phyloP scores from a whole-genome alignment of 768 basidiomycete species.

The Naganishia onofrii region DNA sequence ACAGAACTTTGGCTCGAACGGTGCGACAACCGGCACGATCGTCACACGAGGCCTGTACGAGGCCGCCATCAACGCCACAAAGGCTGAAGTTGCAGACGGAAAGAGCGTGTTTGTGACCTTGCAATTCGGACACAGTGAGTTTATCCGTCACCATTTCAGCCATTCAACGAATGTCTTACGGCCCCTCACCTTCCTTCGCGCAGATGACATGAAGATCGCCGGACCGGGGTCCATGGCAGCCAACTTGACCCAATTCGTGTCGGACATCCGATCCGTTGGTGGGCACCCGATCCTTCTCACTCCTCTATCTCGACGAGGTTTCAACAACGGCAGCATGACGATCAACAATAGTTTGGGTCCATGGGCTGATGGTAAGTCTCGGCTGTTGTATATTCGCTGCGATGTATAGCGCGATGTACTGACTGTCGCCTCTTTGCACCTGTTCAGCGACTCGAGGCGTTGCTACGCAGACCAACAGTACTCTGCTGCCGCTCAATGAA shows the following conservation, averaged over 20 bases:
- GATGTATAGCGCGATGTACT: neutral
- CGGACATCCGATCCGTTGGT: conserved; percentile 12
- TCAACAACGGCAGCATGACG: conserved; percentile 12
- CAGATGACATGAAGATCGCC: conserved; percentile 31
- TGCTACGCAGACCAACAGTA: conserved; percentile 23
- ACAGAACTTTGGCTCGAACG: conserved; percentile 27
- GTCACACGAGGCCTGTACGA: conserved; percentile 16
- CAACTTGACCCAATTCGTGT: conserved; percentile 28
- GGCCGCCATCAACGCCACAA: conserved; percentile 1
- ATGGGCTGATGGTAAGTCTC: conserved; percentile 24
- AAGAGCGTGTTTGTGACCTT: conserved; percentile 27
- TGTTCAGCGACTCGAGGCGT: conserved; percentile 10
- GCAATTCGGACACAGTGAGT: conserved; percentile 31
- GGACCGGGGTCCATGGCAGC: conserved; percentile 27
- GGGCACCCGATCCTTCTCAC: conserved; percentile 26
- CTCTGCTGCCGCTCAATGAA: conserved; percentile 18
- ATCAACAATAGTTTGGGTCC: conserved; percentile 20
- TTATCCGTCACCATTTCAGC: neutral
- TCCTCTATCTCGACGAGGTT: conserved; percentile 21
- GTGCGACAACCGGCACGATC: conserved; percentile 28
- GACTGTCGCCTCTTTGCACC: neutral
- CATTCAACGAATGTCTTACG: neutral
- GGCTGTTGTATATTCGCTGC: too few relatives aligned
- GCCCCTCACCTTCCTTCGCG: neutral
- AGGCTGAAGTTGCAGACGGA: conserved; percentile 17